A percentile compares a stretch with the other conserved stretches of the same genome.
Evolutionary conservation across 1,284 basidiomycete genomes (phyloP).

Genomic region (Fomitopsis schrenkii): DNA sequence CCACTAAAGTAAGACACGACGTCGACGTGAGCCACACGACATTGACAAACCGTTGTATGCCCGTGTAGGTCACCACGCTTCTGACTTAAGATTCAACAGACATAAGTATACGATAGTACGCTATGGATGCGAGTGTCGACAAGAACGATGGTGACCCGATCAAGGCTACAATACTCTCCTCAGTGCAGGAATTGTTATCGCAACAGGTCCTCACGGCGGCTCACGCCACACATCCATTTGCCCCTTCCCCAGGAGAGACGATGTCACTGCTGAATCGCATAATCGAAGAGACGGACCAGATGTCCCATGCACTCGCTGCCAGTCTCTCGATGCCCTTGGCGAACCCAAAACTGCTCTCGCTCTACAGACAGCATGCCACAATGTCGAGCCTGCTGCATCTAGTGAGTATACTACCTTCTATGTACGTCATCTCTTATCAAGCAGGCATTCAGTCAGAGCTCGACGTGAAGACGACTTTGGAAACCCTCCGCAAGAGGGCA

Average conservation of each 20-base stretch:
- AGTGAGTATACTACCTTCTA: slow-evolving; percentile 31
- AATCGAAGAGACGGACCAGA: slow-evolving; percentile 45
- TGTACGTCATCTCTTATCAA: slow-evolving; percentile 14
- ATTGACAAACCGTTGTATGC: too few relatives aligned
- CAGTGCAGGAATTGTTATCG: slow-evolving; percentile 14
- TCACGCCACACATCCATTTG: slow-evolving; percentile 18
- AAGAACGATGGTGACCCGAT: background rate
- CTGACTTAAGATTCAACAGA: too few relatives aligned
- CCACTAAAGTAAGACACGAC: too few relatives aligned
- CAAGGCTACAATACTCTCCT: slow-evolving; percentile 9
- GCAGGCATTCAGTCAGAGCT: slow-evolving; percentile 43
- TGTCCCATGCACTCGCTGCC: slow-evolving; percentile 48
- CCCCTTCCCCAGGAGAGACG: slow-evolving; percentile 15
- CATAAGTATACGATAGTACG: too few relatives aligned
- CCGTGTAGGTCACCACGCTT: too few relatives aligned
- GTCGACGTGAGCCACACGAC: too few relatives aligned
- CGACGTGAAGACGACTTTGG: slow-evolving; percentile 42
- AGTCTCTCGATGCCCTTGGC: slow-evolving; percentile 46
- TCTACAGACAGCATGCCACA: slow-evolving; percentile 57
- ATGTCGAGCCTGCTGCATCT: slow-evolving; percentile 46
- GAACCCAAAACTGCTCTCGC: slow-evolving; percentile 62
- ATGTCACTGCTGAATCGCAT: slow-evolving; percentile 39
- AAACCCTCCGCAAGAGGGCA: slow-evolving; percentile 38
- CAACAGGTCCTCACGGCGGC: slow-evolving; percentile 12
- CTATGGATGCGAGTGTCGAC: background rate